These are phyloP conservation scores for Botryosphaeria dothidea DNA, from an alignment of 2,329 filamentous ascomycete genomes.

Conservation along the genomic window DNA sequence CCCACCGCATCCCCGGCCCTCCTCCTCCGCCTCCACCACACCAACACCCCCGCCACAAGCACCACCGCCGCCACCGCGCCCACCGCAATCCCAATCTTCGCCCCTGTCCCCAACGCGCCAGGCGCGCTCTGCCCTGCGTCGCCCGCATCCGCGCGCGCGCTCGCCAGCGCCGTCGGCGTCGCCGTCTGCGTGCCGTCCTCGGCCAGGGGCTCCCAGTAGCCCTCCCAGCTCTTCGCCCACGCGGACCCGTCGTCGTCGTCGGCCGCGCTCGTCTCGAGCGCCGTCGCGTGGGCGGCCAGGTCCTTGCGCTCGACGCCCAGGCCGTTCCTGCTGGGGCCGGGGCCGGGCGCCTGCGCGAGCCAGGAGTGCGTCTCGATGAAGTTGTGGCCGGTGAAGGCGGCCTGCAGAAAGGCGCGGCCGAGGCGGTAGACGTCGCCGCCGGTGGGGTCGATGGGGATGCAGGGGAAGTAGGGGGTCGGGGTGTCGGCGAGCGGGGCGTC, in stretches of 20 bases:
- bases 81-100: neutral
- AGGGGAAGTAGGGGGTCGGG: slow-evolving; percentile 48
- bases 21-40: neutral
- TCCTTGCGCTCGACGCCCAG: neutral
- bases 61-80: neutral
- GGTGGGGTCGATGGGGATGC: slow-evolving; percentile 27
- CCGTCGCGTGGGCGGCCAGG: neutral
- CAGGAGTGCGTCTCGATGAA: slow-evolving; percentile 43
- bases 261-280: neutral
- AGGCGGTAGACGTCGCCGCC: slow-evolving; percentile 34
- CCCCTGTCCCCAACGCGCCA: neutral
- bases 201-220: neutral
- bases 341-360: slow-evolving; percentile 46
- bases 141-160: neutral
- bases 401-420: slow-evolving; percentile 50
- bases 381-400: slow-evolving; percentile 45
- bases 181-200: neutral
- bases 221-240: neutral
- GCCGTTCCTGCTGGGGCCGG: slow-evolving; percentile 20
- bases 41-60: neutral
- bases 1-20: neutral
- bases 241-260: neutral
- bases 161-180: neutral
- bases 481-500: slow-evolving; percentile 37
- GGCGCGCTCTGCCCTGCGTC: no score